These are phyloP conservation scores for Diaporthe eres DNA, from an alignment of 2,329 filamentous ascomycete species.

Conservation along the genomic window DNA sequence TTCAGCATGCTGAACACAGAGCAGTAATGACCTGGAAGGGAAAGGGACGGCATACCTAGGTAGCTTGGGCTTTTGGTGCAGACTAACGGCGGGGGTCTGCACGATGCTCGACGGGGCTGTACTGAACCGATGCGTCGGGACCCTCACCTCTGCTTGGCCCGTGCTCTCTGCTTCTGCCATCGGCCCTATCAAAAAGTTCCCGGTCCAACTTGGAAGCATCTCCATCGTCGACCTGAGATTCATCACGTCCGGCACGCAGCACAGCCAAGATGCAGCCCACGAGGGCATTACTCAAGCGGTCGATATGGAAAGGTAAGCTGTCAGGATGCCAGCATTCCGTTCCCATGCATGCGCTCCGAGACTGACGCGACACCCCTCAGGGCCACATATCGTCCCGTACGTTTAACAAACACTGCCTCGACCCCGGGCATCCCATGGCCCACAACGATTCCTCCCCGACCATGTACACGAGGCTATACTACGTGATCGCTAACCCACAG, in stretches of 20 bases:
- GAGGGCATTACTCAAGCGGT: constrained; percentile 50
- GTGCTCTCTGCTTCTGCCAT: not conserved
- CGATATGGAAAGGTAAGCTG: constrained; percentile 41
- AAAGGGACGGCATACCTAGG: not conserved
- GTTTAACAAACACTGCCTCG: constrained; percentile 35
- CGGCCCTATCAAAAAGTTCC: constrained; percentile 19
- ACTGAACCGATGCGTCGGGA: constrained; percentile 4
- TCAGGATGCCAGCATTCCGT: not conserved
- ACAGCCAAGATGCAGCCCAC: constrained; percentile 53
- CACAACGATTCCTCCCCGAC: constrained; percentile 17
- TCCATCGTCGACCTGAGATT: not conserved
- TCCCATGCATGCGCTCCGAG: not conserved
- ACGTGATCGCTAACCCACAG: not conserved
- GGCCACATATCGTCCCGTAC: constrained; percentile 74
- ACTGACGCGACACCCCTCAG: constrained; percentile 55
- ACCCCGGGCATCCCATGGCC: not conserved
- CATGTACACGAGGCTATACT: not conserved
- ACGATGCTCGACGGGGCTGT: rapidly evolving
- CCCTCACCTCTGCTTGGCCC: not conserved
- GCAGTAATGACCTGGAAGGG: no score
- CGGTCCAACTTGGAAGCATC: not conserved
- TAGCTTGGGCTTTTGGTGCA: not conserved
- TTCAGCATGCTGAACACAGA: no score
- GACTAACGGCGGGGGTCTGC: not conserved
- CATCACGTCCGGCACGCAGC: constrained; percentile 3